Conservation (phyloP, 2,329 filamentous ascomycete species). For the Verticillium tricorpus region DNA sequence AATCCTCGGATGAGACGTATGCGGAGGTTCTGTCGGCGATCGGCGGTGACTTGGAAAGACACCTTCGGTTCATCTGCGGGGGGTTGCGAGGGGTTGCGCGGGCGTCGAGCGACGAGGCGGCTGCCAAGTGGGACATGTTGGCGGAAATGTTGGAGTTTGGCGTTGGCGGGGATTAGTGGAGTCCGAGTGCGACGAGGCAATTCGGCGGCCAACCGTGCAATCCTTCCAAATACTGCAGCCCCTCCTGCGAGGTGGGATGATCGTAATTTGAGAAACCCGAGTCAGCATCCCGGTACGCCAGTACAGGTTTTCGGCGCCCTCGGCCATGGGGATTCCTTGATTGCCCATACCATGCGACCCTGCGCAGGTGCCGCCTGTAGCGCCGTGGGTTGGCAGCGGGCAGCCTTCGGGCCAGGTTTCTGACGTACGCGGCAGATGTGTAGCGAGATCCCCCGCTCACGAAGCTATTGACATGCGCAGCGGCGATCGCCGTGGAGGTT, state of each 20-base stretch:
- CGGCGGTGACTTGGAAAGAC: slow-evolving; percentile 57
- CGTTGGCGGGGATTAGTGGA: background rate
- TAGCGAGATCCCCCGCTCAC: background rate
- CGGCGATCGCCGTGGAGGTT: background rate
- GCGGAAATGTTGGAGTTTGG: slow-evolving; percentile 71
- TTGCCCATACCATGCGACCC: background rate
- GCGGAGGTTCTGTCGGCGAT: slow-evolving; percentile 50
- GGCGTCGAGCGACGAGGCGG: slow-evolving; percentile 58
- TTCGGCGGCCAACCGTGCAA: background rate
- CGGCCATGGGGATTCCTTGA: background rate
- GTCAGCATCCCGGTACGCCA: background rate
- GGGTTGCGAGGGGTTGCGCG: slow-evolving; percentile 72
- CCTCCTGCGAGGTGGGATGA: background rate
- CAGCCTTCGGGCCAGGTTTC: background rate
- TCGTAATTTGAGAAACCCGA: background rate
- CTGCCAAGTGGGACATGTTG: slow-evolving; percentile 70
- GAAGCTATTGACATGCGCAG: background rate
- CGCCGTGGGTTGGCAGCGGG: background rate
- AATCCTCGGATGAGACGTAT: slow-evolving; percentile 32
- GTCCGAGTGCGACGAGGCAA: background rate
- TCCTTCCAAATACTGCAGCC: background rate
- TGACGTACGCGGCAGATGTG: background rate
- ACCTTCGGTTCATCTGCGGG: slow-evolving; percentile 65
- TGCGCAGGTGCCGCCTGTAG: background rate
- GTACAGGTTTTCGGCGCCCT: background rate